Evolutionary conservation across 257 asterid species (phyloP), one percentile per base, ranked within the genome.

Genomic region (Penstemon davidsonii): DNA sequence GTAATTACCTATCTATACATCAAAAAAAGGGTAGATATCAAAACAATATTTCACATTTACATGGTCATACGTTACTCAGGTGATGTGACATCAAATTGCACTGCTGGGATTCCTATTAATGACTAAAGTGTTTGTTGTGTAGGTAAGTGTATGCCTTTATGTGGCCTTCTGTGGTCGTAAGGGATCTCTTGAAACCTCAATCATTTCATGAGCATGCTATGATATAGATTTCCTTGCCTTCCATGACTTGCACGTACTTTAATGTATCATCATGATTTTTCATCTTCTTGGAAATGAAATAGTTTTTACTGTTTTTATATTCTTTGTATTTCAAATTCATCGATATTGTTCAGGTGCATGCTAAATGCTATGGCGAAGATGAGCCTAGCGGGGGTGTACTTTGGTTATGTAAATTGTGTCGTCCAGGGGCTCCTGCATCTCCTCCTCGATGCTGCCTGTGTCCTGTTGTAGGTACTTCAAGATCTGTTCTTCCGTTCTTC

Each of bases 361-460:
- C 98, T 66, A 94, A 86, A 80, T 94, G 99, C 84, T 94, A 94
- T 44, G 99, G 99, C 66, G 97, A 88, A 78, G 80, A 78, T 62
- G 97, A 88, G 79, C 89, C 95, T 75, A 78, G 78, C 55, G 95
- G 79, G 72, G 97, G 92, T 62, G 86, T 78, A 56, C 96, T 94
- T 78, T 94, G 99, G 98, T 81, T 94, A 76, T 94, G 99, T 92
- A 89, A 91, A 82, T 84, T 94, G 78, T 94, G 99, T 84, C 93
- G 96, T 69, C 93, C 96, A 11, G 98, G 89, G 76, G 95, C 96
- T 77, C 97, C 96, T 68, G 81, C 84, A 61, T 63, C 78, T 47
- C 93, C 95, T 47, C 91, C 94, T 72, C 88, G 71, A 40, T 94
- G 99, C 77, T 88, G 97, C 81, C 84, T 94, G 74, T 94, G 98